phyloP scores from a whole-genome alignment of 2,329 filamentous ascomycete species.

The Diaporthe sp. region DNA sequence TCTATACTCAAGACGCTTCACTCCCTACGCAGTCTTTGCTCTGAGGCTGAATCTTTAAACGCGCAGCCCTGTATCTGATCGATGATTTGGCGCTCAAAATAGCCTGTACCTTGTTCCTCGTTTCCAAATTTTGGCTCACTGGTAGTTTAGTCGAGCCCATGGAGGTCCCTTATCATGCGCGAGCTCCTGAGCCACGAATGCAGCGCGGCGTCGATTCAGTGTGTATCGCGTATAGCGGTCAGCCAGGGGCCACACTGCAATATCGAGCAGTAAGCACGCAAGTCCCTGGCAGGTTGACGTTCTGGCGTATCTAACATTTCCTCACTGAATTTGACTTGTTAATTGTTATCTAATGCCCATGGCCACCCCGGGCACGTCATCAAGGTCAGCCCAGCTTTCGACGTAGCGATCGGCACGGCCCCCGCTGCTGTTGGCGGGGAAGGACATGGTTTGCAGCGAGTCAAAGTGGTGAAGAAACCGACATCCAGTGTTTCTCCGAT shows the following conservation, averaged over 20 bases:
- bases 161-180: not conserved
- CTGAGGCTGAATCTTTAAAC: not conserved
- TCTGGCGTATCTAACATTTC: not conserved
- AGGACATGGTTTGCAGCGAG: not conserved
- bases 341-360: slow-evolving; percentile 1
- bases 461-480: slow-evolving; percentile 1
- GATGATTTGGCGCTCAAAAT: not conserved
- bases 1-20: slow-evolving; percentile 1
- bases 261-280: slow-evolving; percentile 32
- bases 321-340: not conserved
- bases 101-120: not conserved
- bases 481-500: slow-evolving; percentile 17
- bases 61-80: not conserved
- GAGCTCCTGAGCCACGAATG: not conserved
- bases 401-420: not conserved
- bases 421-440: slow-evolving; percentile 21
- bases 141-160: not conserved
- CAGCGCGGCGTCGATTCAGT: not conserved
- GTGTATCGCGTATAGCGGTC: slow-evolving; percentile 6
- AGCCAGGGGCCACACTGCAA: not conserved
- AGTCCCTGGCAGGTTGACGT: slow-evolving; percentile 18
- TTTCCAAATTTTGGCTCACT: not conserved
- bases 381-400: slow-evolving; percentile 1
- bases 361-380: slow-evolving; percentile 15
- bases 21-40: not conserved